These are phyloP conservation scores for Rhodosporidiobolus sp. DNA, from an alignment of 768 basidiomycete species.

Conservation along the genomic window DNA sequence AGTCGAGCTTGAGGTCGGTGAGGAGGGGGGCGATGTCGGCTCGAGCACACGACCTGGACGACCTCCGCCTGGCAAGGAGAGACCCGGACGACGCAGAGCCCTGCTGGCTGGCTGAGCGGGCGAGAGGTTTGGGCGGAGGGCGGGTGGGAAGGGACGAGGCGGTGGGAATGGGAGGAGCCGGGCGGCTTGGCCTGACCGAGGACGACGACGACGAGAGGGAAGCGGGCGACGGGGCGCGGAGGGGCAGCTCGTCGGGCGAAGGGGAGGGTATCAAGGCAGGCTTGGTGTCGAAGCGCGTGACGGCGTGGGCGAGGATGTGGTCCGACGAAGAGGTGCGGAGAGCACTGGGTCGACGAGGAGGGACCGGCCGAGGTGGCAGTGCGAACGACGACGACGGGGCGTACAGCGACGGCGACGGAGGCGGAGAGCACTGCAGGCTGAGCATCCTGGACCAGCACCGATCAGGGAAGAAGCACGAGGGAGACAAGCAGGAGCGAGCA, in stretches of 20 bases:
- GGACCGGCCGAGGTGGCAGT: neutral
- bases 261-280: neutral
- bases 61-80: slow-evolving; percentile 17
- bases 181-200: neutral
- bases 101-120: no score
- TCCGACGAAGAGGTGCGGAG: slow-evolving; percentile 13
- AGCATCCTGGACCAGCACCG: no score
- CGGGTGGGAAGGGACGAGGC: neutral
- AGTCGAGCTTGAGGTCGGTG: slow-evolving; percentile 13
- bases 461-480: no score
- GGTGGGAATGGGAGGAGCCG: neutral
- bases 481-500: no score
- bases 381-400: no score
- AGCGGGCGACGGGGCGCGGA: no score
- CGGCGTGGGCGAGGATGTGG: slow-evolving; percentile 21
- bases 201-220: neutral
- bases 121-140: neutral
- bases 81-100: neutral
- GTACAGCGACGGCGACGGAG: no score
- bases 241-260: neutral
- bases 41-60: neutral
- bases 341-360: slow-evolving; percentile 12
- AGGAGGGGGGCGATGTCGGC: slow-evolving; percentile 8
- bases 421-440: no score
- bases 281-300: slow-evolving; percentile 17